phyloP scores from a whole-genome alignment of 345 rosid species.

The Arabis hirsuta region DNA sequence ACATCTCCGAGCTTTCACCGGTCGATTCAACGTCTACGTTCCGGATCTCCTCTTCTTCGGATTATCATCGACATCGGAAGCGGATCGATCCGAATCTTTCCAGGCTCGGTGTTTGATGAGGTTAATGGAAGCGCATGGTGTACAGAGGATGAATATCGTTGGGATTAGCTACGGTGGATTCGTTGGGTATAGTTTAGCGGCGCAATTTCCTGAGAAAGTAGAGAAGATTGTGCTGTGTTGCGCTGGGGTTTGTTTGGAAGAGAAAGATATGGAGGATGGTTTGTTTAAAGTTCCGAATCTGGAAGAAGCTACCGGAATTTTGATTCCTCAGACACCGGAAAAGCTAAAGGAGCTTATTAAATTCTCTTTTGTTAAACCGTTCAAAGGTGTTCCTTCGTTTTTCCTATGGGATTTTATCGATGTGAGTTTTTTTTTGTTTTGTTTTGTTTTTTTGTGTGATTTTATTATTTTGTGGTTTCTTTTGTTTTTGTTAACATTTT shows the following conservation, averaged over 20 bases:
- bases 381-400: slow-evolving; percentile 54
- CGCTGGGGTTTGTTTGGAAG: slow-evolving; percentile 77
- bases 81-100: slow-evolving; percentile 60
- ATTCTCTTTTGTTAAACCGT: slow-evolving; percentile 63
- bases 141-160: slow-evolving; percentile 53
- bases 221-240: slow-evolving; percentile 75
- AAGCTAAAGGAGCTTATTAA: slow-evolving; percentile 65
- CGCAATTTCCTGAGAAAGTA: slow-evolving; percentile 54
- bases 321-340: slow-evolving; percentile 72
- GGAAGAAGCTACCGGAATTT: slow-evolving; percentile 65
- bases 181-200: slow-evolving; percentile 75
- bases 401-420: slow-evolving; percentile 65
- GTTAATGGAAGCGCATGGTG: slow-evolving; percentile 60
- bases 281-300: slow-evolving; percentile 63
- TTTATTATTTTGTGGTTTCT: neutral
- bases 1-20: slow-evolving; percentile 58
- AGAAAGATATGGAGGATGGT: slow-evolving; percentile 67
- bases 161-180: slow-evolving; percentile 89
- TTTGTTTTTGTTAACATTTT: neutral
- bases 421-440: slow-evolving; percentile 37
- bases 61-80: slow-evolving; percentile 50
- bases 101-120: slow-evolving; percentile 66
- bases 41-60: slow-evolving; percentile 83
- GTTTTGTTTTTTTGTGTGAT: neutral
- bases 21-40: slow-evolving; percentile 69